phyloP scores from a whole-genome alignment of 768 basidiomycete genomes.

The Suillus tomentosus region DNA sequence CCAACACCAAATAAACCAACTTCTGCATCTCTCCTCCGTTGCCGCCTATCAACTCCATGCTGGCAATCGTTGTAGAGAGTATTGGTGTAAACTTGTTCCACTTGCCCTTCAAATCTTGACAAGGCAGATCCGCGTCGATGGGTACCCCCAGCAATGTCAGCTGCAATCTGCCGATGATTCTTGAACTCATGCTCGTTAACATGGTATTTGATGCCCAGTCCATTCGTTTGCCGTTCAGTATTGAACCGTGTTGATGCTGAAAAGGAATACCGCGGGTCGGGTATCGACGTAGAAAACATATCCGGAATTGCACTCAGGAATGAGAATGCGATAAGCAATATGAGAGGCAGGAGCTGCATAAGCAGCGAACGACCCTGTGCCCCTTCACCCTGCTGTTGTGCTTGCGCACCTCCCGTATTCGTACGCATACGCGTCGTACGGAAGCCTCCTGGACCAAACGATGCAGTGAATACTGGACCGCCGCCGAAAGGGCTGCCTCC shows the following conservation, averaged over 20 bases:
- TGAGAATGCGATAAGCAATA: constrained; percentile 84
- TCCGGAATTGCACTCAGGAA: constrained; percentile 78
- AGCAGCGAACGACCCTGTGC: constrained; percentile 59
- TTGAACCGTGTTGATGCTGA: constrained; percentile 59
- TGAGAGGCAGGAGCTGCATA: constrained; percentile 80
- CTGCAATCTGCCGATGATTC: constrained; percentile 73
- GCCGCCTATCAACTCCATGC: constrained; percentile 62
- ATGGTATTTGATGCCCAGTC: constrained; percentile 77
- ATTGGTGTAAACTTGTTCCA: constrained; percentile 77
- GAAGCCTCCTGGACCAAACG: constrained; percentile 85
- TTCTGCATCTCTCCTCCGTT: constrained; percentile 72
- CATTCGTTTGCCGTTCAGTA: constrained; percentile 69
- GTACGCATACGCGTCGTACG: constrained; percentile 58
- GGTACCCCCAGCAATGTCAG: constrained; percentile 58
- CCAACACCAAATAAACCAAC: constrained; percentile 90
- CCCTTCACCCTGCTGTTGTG: constrained; percentile 38
- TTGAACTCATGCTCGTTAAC: constrained; percentile 79
- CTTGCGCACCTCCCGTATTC: constrained; percentile 41
- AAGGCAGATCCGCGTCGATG: constrained; percentile 36
- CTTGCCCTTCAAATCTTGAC: constrained; percentile 67
- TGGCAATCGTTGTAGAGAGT: constrained; percentile 74
- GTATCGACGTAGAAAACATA: constrained; percentile 66
- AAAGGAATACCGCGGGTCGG: constrained; percentile 84
- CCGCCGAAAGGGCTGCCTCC: constrained; percentile 51
- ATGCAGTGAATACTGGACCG: constrained; percentile 66